These are phyloP conservation scores for Periglandula ipomoeae DNA, from an alignment of 2,329 filamentous ascomycete species.

Conservation along the genomic window DNA sequence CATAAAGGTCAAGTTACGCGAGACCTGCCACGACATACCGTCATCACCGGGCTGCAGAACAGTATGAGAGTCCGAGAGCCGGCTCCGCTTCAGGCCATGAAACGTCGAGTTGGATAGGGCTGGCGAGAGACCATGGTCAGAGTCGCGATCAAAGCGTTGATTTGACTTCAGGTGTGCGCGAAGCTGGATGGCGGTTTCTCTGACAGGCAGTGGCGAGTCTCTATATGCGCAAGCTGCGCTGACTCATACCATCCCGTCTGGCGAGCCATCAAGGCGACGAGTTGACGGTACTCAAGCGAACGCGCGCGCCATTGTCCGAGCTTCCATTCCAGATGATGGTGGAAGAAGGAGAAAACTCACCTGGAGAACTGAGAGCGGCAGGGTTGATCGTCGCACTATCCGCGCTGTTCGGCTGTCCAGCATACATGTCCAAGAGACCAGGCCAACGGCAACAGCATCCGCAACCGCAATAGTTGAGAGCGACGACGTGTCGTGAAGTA, in stretches of 20 bases:
- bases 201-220: not conserved
- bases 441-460: conserved; percentile 13
- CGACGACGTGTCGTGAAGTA: conserved; percentile 52
- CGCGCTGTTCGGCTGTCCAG: conserved; percentile 55
- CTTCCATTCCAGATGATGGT: not conserved
- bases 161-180: not conserved
- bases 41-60: conserved; percentile 50
- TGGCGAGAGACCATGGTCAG: conserved; percentile 21
- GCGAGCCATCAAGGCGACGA: no score
- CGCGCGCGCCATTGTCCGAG: not conserved
- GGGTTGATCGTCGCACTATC: conserved; percentile 87
- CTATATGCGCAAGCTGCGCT: not conserved
- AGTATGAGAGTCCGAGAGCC: conserved; percentile 60
- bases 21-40: conserved; percentile 51
- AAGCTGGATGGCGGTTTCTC: not conserved
- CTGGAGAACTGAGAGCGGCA: conserved; percentile 70
- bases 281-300: not conserved
- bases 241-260: not conserved
- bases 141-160: conserved; percentile 10
- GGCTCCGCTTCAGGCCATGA: conserved; percentile 70
- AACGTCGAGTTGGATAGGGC: conserved; percentile 44
- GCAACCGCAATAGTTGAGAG: conserved; percentile 15
- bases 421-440: conserved; percentile 26
- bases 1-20: conserved; percentile 14
- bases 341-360: conserved; percentile 36